Base-by-base conservation (phyloP, 1,284 basidiomycete genomes). In the Cutaneotrichosporon sp. region DNA sequence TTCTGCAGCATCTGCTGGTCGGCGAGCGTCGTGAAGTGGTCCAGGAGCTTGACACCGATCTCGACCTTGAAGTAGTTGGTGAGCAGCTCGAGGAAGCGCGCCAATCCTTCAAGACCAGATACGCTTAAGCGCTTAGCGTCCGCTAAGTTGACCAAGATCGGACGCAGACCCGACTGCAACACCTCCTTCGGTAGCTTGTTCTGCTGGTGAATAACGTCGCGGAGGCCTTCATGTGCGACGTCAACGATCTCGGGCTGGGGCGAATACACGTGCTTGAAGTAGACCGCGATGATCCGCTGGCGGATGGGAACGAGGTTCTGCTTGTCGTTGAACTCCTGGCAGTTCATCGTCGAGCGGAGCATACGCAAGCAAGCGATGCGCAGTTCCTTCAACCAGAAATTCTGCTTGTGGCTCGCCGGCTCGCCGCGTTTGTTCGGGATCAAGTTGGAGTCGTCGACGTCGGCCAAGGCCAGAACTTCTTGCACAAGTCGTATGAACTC, bases 61-160 rank as follows among this genome's bases (percentile, higher is more conserved):
- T 99, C 97, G 51, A 99, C 96, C 80, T 99, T 99, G 88, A 99
- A 99, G 82, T 99, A 99, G 78, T 97, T 98, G 56, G 95, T 97
- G 62, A 99, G 82, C 8, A 99, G 85, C 79, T 97, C 93, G 58
- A 99, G 83, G 65, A 99, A 85, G n/a, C 95, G 88, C 14, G 97
- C 96, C 30, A 99, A 83, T 5, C 97, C 97, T 77, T 98, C 93
- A 56, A 99, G 82, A 21, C 96, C 95, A 7, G 92, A 87, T n/a
- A 97, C 90, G 5, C 93, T 96, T 34, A 99, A 85, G 34, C 92
- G 88, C 76, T 95, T 94, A 49, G 95, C 91, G 79, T 99, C 97
- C 5, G 95, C 95, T 21, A 99, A 86, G 76, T 99, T 99, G 89
- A 98, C 97, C 56, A 99, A 82, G 69, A 99, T 97, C 0, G 97